Conservation (phyloP, 2,329 filamentous ascomycete species). For the Alternaria sp. region DNA sequence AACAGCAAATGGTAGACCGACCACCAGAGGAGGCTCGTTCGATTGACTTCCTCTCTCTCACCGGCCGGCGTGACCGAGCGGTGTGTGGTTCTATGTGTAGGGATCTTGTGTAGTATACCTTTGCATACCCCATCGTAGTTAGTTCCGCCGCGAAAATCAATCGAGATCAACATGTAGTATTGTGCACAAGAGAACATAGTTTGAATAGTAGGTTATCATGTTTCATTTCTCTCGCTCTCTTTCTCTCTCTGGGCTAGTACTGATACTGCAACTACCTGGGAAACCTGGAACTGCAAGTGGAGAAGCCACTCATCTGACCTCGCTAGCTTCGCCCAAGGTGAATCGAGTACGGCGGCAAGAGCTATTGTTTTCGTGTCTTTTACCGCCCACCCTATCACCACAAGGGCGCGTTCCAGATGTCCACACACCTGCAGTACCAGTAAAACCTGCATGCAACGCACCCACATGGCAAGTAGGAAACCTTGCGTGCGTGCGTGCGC, state of each 20-base stretch:
- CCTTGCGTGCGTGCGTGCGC: not conserved
- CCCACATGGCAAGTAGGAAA: not conserved
- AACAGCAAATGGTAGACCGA: not conserved
- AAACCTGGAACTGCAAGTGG: not conserved
- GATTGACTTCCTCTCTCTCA: not conserved
- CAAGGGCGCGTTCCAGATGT: not conserved
- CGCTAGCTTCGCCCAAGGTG: not conserved
- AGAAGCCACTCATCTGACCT: constrained; percentile 1
- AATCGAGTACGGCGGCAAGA: not conserved
- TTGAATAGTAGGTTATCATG: not conserved
- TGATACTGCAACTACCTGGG: not conserved
- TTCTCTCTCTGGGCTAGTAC: not conserved
- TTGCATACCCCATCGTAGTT: not conserved
- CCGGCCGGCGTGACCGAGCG: not conserved
- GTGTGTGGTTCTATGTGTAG: constrained; percentile 5
- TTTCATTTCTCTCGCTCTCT: not conserved
- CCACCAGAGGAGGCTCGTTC: not conserved
- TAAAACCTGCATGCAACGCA: constrained; percentile 2
- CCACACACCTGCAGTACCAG: not conserved
- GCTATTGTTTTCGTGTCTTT: not conserved
- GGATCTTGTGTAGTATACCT: constrained; percentile 1
- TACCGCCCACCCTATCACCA: not conserved
- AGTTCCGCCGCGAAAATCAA: not conserved
- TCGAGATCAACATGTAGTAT: not conserved
- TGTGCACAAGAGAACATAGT: not conserved